Evolutionary conservation across 2,329 filamentous ascomycete genomes (phyloP), one percentile per base, ranked within the genome.

Genomic region (Penicillium sp.): DNA sequence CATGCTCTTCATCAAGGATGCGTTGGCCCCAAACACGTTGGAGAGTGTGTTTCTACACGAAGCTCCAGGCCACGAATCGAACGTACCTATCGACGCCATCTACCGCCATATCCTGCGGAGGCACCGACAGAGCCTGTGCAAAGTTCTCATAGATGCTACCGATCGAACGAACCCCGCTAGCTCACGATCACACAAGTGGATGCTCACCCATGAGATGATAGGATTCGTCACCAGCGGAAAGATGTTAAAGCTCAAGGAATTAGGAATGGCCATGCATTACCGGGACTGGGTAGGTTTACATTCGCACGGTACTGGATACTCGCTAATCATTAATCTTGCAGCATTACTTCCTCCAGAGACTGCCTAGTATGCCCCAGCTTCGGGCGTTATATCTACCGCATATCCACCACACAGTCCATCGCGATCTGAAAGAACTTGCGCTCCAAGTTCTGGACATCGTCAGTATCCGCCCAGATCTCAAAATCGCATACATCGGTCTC

Each of bases 31-130:
- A 1, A 90, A 94, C 69, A 88, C 84, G 27, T 77, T 94, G n/a
- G 88, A 94, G 71, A 86, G 86, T 8, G 78, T 94, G 9, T 92
- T 92, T 67, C 72, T 94, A 45, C 89, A 92, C 70, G 88, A 92
- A 76, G 67, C 81, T 62, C 70, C 80, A 54, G 68, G 72, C 21
- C 78, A 82, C 70, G 70, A 77, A n/a, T 82, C 83, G 1, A 75
- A 75, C 7, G 86, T 92, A 1, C 80, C 82, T 3, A 81, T 92
- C 50, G 85, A 90, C 34, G 78, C 83, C 16, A 88, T 94, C 57
- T 91, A 89, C 72, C 83, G 82, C 54, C 84, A 85, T 11, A 82
- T 88, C 6, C 75, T 94, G 52, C 84, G 84, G 58, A 79, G 86
- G n/a, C 90, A 94, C 71, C 82, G 84, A 22, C 74, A 75, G 34